These are phyloP conservation scores for Aechmea fasciata DNA, from an alignment of 176 grass and related monocot species.

Conservation along the genomic window DNA sequence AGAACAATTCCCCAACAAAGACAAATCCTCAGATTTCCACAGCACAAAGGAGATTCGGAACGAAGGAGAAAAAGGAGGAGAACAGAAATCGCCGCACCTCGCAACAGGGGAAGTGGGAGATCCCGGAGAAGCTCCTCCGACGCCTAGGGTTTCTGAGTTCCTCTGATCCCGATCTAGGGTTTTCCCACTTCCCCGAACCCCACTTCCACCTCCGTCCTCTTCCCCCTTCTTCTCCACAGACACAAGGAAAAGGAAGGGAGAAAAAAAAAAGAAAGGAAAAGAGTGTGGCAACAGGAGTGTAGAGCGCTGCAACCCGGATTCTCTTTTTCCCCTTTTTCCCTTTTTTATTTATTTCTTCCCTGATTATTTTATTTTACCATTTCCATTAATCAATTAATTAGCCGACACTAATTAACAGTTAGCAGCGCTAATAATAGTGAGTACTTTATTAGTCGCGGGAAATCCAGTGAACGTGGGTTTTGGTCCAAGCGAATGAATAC, in stretches of 20 bases:
- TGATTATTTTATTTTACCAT: too few relatives aligned
- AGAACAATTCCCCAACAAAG: too few relatives aligned
- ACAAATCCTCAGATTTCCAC: background rate
- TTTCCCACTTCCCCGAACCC: background rate
- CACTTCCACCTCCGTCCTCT: background rate
- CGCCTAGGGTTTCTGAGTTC: background rate
- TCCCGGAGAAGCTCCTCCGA: background rate
- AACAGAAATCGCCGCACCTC: slow-evolving; percentile 1
- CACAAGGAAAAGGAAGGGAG: background rate
- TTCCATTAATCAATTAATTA: too few relatives aligned
- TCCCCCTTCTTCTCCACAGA: background rate
- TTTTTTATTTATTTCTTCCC: too few relatives aligned
- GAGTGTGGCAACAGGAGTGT: background rate
- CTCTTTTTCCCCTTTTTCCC: too few relatives aligned
- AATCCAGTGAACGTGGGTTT: too few relatives aligned
- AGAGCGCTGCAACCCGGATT: too few relatives aligned
- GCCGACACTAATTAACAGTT: too few relatives aligned
- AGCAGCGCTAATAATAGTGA: too few relatives aligned
- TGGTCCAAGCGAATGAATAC: too few relatives aligned
- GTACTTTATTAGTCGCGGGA: too few relatives aligned
- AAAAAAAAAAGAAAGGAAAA: background rate
- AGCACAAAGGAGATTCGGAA: background rate
- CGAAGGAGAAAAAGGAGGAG: background rate
- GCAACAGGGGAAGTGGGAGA: background rate
- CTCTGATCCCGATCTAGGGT: background rate